A percentile compares a stretch with the other conserved stretches of the same genome.
These are phyloP conservation scores for Pisolithus microcarpus DNA, from an alignment of 768 basidiomycete genomes.

Conservation along the genomic window DNA sequence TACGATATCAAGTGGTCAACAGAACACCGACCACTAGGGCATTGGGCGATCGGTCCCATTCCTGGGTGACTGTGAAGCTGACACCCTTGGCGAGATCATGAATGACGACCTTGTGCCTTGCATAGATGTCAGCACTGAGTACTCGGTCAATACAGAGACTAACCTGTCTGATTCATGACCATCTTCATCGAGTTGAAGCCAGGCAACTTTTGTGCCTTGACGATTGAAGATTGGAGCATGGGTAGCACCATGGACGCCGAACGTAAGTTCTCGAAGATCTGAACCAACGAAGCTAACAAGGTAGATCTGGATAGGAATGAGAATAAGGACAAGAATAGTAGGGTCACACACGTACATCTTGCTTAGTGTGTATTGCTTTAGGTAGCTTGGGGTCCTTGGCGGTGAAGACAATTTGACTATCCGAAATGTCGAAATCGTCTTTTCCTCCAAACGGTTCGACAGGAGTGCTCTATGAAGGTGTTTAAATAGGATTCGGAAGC, in stretches of 20 bases:
- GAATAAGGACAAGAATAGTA: background rate
- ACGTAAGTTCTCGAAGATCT: slow-evolving; percentile 63
- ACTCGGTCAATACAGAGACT: background rate
- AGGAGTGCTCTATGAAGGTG: slow-evolving; percentile 48
- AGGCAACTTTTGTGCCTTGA: slow-evolving; percentile 67
- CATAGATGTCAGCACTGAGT: background rate
- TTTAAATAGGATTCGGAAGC: background rate
- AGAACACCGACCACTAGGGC: slow-evolving; percentile 10
- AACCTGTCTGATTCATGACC: slow-evolving; percentile 86
- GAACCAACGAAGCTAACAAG: slow-evolving; percentile 52
- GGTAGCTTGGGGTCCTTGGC: slow-evolving; percentile 76
- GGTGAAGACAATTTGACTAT: slow-evolving; percentile 68
- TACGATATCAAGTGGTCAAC: background rate
- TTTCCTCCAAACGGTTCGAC: slow-evolving; percentile 85
- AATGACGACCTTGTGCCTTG: slow-evolving; percentile 68
- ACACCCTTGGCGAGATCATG: slow-evolving; percentile 66
- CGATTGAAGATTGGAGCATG: slow-evolving; percentile 63
- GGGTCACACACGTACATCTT: slow-evolving; percentile 46
- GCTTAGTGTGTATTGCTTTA: slow-evolving; percentile 81
- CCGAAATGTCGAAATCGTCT: slow-evolving; percentile 73
- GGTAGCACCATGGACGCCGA: slow-evolving; percentile 79
- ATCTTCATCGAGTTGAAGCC: slow-evolving; percentile 82
- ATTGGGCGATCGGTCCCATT: slow-evolving; percentile 77
- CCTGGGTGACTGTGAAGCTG: slow-evolving; percentile 65
- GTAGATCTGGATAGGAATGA: slow-evolving; percentile 48